Evolutionary conservation across 257 asterid species (phyloP), one percentile per base, ranked within the genome.

Genomic region (Pogostemon cablin): DNA sequence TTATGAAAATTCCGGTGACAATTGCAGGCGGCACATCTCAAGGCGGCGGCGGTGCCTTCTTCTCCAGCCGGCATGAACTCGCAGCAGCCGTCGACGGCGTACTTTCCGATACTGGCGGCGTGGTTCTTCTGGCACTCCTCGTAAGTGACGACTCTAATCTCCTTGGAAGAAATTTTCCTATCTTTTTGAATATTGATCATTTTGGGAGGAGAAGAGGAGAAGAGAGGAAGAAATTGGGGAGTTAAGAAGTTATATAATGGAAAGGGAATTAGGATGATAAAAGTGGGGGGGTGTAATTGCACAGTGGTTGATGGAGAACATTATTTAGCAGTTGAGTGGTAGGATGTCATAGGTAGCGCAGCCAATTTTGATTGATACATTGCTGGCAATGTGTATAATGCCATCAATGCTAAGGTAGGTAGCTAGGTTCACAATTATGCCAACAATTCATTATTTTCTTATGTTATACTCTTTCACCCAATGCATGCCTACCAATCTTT

Each of bases 21-120:
- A 77, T 80, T 72, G 80, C 96, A 89, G 9, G 96, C 93, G 7
- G 91, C 93, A 62, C 93, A 89, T 38, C 72, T 40, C 75, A 85
- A 59, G 20, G 88, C 86, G 32, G 78, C 81, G 43, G 59, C 50
- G 80, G 75, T 87, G 6, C 90, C 91, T 3, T 79, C 85, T 6
- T 79, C 88, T 40, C 91, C 95, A 7, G 80, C 85, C 47, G 95
- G 85, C 96, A 89, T 87, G 76, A 85, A 89, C 70, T 87, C 95
- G 67, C 91, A 77, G 79, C 93, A 87, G 2, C 95, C 96, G 58
- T 89, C 96, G 3, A 85, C 87, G 1, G 95, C 93, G 66, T 83
- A 75, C 69, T 84, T 79, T 11, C 96, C 96, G 17, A 87, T 82
- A 69, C 82, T 78, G n/a, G 90, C 96, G 35, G 93, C 91, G 81